Evolutionary conservation across 2,329 filamentous ascomycete genomes (phyloP).

Genomic region (Alternaria triticina): DNA sequence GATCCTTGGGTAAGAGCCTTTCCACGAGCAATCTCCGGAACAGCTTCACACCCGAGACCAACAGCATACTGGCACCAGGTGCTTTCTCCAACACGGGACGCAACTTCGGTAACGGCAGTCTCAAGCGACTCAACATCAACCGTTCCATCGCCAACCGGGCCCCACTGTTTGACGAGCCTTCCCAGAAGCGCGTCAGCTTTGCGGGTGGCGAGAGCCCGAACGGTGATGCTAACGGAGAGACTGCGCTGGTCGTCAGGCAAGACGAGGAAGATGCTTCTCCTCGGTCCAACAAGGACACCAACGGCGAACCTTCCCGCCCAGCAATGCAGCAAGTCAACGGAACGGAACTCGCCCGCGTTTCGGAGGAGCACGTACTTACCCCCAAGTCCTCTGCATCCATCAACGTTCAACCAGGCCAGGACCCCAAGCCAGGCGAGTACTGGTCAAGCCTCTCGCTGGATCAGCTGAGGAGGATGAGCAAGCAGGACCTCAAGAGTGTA

Average conservation of each 20-base stretch:
- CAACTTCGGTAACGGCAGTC: constrained; percentile 55
- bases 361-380: constrained; percentile 67
- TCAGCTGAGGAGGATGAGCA: constrained; percentile 79
- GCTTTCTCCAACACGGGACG: constrained; percentile 74
- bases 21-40: constrained; percentile 86
- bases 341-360: constrained; percentile 79
- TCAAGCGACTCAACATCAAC: constrained; percentile 94
- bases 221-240: constrained; percentile 49
- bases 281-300: constrained; percentile 55
- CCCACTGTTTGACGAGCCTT: constrained; percentile 63
- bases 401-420: constrained; percentile 41
- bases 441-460: constrained; percentile 82
- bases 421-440: constrained; percentile 75
- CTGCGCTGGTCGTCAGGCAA: constrained; percentile 59
- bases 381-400: constrained; percentile 41
- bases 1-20: constrained; percentile 82
- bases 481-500: constrained; percentile 77
- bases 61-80: constrained; percentile 82
- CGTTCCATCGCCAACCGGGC: constrained; percentile 71
- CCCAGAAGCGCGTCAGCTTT: constrained; percentile 84
- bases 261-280: constrained; percentile 60
- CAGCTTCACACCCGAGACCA: constrained; percentile 82
- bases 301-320: constrained; percentile 52
- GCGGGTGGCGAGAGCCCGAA: constrained; percentile 64
- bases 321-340: constrained; percentile 76